These are phyloP conservation scores for Boletellus ananiceps DNA, from an alignment of 768 basidiomycete species.

Conservation along the genomic window DNA sequence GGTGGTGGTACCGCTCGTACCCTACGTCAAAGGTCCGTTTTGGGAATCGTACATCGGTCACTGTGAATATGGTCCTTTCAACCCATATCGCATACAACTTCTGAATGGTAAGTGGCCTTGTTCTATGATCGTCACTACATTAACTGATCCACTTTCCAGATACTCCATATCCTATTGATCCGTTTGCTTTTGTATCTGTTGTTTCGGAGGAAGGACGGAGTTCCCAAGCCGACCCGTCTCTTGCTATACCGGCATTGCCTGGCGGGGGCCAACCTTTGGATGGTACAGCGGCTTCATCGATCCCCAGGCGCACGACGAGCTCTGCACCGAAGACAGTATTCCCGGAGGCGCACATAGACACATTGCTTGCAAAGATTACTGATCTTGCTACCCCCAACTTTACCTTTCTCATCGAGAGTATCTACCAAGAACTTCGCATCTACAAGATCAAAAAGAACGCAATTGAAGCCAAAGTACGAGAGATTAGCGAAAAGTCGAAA, in stretches of 20 bases:
- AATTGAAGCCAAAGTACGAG: conserved; percentile 75
- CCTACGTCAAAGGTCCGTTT: conserved; percentile 77
- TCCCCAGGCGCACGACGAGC: conserved; percentile 24
- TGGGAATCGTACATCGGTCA: conserved; percentile 71
- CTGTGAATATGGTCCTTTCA: conserved; percentile 67
- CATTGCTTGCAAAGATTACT: conserved; percentile 60
- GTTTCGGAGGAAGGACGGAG: conserved; percentile 35
- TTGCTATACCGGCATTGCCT: conserved; percentile 48
- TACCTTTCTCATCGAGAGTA: conserved; percentile 63
- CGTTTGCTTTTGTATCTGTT: conserved; percentile 67
- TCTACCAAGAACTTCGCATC: conserved; percentile 64
- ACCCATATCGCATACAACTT: conserved; percentile 69
- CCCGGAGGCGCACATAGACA: conserved; percentile 59
- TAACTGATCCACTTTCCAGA: conserved; percentile 40
- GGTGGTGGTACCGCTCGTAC: conserved; percentile 71
- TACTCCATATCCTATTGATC: conserved; percentile 66
- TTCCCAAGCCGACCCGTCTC: conserved; percentile 29
- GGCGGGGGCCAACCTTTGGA: conserved; percentile 27
- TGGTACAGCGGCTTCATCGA: conserved; percentile 16
- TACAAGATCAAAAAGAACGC: conserved; percentile 80
- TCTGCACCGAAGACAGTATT: conserved; percentile 53
- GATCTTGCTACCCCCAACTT: conserved; percentile 58
- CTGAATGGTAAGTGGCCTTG: conserved; percentile 66
- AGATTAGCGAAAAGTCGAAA: conserved; percentile 71
- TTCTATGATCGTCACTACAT: conserved; percentile 1